Percentiles rank a stretch among this genome's conserved stretches.
Evolutionary conservation across 192 early-diverging fungal species (phyloP).

Genomic region (Linderina pennispora): DNA sequence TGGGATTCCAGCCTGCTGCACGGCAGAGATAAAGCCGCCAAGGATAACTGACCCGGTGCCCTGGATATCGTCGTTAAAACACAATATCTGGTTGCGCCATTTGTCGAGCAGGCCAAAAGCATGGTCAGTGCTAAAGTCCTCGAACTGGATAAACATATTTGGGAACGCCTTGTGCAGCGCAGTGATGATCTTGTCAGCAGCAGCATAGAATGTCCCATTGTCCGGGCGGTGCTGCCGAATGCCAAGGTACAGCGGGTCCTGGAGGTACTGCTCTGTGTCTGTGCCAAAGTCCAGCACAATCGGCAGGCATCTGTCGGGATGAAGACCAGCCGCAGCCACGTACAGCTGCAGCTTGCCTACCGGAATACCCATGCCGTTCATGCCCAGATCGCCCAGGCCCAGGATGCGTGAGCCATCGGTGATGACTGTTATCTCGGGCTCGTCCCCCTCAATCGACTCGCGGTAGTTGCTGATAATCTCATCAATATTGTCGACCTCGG

Average conservation of each 20-base stretch:
- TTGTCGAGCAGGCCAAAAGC: conserved; percentile 79
- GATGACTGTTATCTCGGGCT: conserved; percentile 84
- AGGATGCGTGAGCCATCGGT: conserved; percentile 91
- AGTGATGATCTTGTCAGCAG: conserved; percentile 70
- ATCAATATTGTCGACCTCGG: conserved; percentile 65
- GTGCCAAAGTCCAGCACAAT: conserved; percentile 91
- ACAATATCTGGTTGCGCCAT: conserved; percentile 69
- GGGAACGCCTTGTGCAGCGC: conserved; percentile 70
- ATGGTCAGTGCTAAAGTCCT: conserved; percentile 93
- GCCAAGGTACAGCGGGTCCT: conserved; percentile 88
- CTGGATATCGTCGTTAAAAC: conserved; percentile 84
- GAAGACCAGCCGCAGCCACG: conserved; percentile 74
- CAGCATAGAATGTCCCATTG: conserved; percentile 64
- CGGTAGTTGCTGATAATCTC: conserved; percentile 75
- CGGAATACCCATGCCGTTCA: conserved; percentile 93
- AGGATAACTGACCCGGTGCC: conserved; percentile 84
- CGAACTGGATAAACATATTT: conserved; percentile 86
- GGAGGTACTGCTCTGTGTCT: conserved; percentile 68
- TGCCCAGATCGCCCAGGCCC: conserved; percentile 88
- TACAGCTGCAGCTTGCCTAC: conserved; percentile 93
- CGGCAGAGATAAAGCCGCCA: conserved; percentile 86
- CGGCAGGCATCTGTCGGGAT: conserved; percentile 79
- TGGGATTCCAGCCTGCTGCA: conserved; percentile 58
- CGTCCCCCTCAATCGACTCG: conserved; percentile 51
- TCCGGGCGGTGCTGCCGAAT: conserved; percentile 58